Conservation (phyloP, 163 green algal genomes). For the Scenedesmus sp. region DNA sequence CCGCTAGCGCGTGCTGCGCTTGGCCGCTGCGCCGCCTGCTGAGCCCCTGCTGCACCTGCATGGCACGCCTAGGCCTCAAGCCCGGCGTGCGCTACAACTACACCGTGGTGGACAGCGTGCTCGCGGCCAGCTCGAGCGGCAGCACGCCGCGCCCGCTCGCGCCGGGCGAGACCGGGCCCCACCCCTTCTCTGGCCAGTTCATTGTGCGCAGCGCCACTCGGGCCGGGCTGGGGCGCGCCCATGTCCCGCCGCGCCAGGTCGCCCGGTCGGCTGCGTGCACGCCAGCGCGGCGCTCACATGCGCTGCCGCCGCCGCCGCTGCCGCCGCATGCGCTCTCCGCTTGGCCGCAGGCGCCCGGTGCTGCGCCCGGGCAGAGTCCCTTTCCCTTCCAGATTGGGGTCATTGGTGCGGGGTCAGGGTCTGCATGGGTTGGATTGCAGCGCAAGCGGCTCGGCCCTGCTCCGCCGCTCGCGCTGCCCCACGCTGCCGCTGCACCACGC, state of each 20-base stretch:
- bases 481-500: neutral
- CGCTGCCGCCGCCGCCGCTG: no score
- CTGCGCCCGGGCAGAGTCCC: neutral
- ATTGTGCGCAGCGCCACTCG: neutral
- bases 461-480: neutral
- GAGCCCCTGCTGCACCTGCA: neutral
- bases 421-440: neutral
- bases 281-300: neutral
- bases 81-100: neutral
- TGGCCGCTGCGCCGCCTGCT: neutral
- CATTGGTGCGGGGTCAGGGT: neutral
- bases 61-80: neutral
- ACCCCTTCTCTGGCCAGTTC: neutral
- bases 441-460: no score
- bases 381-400: conserved; percentile 9
- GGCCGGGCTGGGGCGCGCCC: no score
- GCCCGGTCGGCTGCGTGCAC: neutral
- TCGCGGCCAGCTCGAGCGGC: neutral
- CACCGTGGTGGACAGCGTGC: neutral
- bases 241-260: no score
- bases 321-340: neutral
- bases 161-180: neutral
- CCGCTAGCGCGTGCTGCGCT: neutral
- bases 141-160: neutral
- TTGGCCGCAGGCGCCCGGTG: neutral